A percentile compares a stretch with the other conserved stretches of the same genome.
Conservation (phyloP, 176 grass and related monocot genomes). For the Neostapfia colusana region DNA sequence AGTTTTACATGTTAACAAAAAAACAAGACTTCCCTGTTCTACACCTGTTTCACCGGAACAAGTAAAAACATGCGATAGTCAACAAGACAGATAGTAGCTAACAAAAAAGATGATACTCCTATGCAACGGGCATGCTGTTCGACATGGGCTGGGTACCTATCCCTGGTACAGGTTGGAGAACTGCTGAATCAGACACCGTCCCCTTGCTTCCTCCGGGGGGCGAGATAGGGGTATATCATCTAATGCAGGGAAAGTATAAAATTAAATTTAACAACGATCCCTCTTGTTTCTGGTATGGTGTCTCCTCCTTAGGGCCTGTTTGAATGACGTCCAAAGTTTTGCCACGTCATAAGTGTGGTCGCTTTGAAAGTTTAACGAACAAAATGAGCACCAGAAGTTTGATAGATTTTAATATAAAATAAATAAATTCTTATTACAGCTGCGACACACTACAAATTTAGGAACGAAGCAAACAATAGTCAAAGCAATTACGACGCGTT, state of each 20-base stretch:
- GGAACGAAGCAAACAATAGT: too few species aligned
- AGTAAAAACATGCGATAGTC: neutral
- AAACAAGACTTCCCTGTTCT: neutral
- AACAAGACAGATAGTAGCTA: too few species aligned
- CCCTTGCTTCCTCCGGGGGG: slow-evolving; percentile 11
- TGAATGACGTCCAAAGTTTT: too few species aligned
- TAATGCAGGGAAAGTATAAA: slow-evolving; percentile 1
- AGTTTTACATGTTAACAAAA: too few species aligned
- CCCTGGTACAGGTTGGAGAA: slow-evolving; percentile 14
- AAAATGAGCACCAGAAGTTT: too few species aligned
- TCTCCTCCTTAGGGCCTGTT: slow-evolving; percentile 26
- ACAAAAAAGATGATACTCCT: too few species aligned
- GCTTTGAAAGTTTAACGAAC: too few species aligned
- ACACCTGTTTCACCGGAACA: neutral
- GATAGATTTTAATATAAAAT: too few species aligned
- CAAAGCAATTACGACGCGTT: too few species aligned
- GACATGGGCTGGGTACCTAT: neutral
- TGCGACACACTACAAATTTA: too few species aligned
- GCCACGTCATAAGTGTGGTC: too few species aligned
- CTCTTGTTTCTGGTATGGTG: neutral
- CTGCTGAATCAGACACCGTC: neutral
- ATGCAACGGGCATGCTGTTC: neutral
- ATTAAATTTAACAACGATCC: neutral
- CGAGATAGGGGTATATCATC: neutral
- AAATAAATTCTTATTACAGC: too few species aligned